These are phyloP conservation scores for Auricularia sp. DNA, from an alignment of 768 basidiomycete species.

Conservation along the genomic window DNA sequence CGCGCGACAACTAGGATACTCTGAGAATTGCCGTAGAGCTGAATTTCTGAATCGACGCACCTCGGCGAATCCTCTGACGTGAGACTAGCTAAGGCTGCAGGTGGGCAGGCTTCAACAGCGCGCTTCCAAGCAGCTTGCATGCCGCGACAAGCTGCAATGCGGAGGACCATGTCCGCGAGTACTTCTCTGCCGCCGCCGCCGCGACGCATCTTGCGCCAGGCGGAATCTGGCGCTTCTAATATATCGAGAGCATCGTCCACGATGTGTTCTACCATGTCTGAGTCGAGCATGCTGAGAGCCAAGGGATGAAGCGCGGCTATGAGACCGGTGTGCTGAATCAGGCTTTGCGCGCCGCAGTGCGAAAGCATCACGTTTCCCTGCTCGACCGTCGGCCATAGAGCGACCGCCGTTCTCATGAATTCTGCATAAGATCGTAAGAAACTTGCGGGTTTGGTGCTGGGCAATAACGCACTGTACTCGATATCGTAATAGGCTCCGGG, in stretches of 20 bases:
- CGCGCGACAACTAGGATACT: too few species aligned
- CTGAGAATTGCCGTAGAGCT: too few species aligned
- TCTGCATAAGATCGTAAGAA: not conserved
- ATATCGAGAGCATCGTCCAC: not conserved
- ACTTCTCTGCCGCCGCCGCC: not conserved
- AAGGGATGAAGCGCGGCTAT: not conserved
- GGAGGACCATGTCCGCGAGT: not conserved
- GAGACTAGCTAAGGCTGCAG: not conserved
- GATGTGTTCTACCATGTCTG: not conserved
- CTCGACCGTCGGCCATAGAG: not conserved
- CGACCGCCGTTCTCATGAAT: not conserved
- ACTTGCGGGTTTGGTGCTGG: too few species aligned
- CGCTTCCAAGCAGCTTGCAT: not conserved
- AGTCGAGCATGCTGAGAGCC: not conserved
- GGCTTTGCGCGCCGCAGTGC: not conserved
- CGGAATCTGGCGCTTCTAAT: not conserved
- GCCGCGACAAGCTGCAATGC: not conserved
- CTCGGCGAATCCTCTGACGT: not conserved
- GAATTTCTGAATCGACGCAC: not conserved
- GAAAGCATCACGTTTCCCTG: not conserved
- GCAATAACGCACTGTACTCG: not conserved
- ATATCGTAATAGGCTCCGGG: not conserved
- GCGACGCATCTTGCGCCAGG: not conserved
- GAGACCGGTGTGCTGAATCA: not conserved
- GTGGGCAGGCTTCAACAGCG: not conserved